Evolutionary conservation across 2,329 filamentous ascomycete species (phyloP), one percentile per base, ranked within the genome.

Genomic region (Colletotrichum sidae): DNA sequence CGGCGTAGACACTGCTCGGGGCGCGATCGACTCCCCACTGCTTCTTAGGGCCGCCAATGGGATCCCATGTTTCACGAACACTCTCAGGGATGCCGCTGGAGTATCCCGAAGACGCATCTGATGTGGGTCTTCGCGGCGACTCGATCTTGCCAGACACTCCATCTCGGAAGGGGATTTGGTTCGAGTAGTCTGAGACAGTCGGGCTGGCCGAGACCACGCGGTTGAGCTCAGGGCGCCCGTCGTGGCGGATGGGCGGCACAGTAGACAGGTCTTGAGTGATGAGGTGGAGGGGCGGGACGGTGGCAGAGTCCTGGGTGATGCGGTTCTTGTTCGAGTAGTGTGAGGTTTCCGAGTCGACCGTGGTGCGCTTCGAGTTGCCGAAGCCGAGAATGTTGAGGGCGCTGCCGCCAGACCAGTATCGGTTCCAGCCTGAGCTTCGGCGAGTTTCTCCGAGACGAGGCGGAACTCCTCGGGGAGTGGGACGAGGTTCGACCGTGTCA

Each of bases 381-480:
- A 89, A 86, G 12, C 88, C 88, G 8, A 92, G 80, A 33, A 90
- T 85, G 71, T 90, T 90, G 60, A 90, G 78, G 8, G 89, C 86
- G 69, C 90, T 91, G 57, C 90, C 91, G 55, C 90, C 90, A 12
- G 90, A 92, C 86, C 91, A 93, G 77, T 93, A 93, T 57, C 87
- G 82, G 75, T 92, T 92, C 91, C 91, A 93, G 52, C 90, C 90
- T 4, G 90, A 92, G 70, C 89, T 92, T 72, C 87, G 83, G 60
- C 88, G 83, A 17, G 81, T 78, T 49, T 77, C 78, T 53, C 80
- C 83, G 54, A 83, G 74, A 56, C 71, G 69, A 50, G 77, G 68
- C 67, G 53, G 60, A 6, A 45, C 57, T 73, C 77, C 67, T 67
- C 69, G 66, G 60, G 79, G 64, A 72, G 75, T 68, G 45, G 74